These are phyloP conservation scores for Alternaria angustiovoidea DNA, from an alignment of 2,329 filamentous ascomycete genomes.

Conservation along the genomic window DNA sequence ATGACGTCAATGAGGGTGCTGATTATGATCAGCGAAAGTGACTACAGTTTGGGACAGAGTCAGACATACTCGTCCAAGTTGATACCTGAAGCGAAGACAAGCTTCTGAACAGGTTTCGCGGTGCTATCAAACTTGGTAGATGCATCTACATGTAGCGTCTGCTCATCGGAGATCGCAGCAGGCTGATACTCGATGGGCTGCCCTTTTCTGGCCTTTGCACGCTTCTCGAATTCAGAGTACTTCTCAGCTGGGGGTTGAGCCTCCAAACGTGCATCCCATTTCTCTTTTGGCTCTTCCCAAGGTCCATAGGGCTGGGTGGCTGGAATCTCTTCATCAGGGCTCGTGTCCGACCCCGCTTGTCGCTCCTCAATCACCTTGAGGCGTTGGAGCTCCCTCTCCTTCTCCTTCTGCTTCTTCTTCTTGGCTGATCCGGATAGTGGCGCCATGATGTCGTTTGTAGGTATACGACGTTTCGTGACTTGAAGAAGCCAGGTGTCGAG, in stretches of 20 bases:
- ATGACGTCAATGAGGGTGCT: constrained; percentile 6
- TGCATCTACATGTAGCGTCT: constrained; percentile 5
- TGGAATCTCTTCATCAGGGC: constrained; percentile 3
- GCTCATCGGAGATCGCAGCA: background rate
- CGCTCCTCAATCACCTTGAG: constrained; percentile 7
- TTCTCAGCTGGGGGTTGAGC: background rate
- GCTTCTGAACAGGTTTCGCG: constrained; percentile 6
- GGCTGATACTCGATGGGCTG: constrained; percentile 3
- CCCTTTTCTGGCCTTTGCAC: constrained; percentile 6
- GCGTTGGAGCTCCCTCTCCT: constrained; percentile 4
- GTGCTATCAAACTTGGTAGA: constrained; percentile 10
- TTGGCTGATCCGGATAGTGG: background rate
- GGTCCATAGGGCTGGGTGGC: constrained; percentile 3
- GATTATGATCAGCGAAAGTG: background rate
- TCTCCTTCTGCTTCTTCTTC: constrained; percentile 8
- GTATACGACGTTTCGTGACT: background rate
- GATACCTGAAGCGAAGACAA: constrained; percentile 1
- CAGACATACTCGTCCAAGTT: constrained; percentile 3
- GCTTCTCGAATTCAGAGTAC: background rate
- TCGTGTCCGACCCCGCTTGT: constrained; percentile 7
- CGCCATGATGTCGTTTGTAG: background rate
- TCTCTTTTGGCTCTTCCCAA: constrained; percentile 1
- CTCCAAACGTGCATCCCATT: constrained; percentile 5
- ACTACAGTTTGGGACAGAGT: background rate
- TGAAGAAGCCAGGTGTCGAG: constrained; percentile 2